Conservation (phyloP, 2,329 filamentous ascomycete species). For the Elsinoe australis region DNA sequence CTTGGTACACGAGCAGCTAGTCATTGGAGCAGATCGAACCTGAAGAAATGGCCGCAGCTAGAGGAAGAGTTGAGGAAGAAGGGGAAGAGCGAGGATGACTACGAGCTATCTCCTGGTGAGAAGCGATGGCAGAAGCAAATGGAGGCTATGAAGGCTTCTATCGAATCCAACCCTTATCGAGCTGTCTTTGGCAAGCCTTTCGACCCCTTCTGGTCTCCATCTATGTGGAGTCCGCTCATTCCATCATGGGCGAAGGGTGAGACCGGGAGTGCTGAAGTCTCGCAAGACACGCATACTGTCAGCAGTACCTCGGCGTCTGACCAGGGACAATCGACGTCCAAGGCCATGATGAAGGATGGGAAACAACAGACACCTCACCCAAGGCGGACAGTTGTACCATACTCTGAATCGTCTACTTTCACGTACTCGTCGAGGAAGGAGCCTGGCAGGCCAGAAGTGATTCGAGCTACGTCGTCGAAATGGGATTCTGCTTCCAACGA, state of each 20-base stretch:
- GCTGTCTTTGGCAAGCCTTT: constrained; percentile 37
- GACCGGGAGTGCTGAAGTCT: neutral
- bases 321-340: too few relatives aligned
- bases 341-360: too few relatives aligned
- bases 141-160: constrained; percentile 28
- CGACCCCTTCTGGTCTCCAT: constrained; percentile 29
- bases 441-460: constrained; percentile 12
- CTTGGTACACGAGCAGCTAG: constrained; percentile 28
- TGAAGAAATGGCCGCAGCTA: constrained; percentile 21
- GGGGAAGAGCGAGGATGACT: constrained; percentile 20
- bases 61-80: constrained; percentile 20
- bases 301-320: too few relatives aligned
- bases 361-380: too few relatives aligned
- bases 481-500: constrained; percentile 29
- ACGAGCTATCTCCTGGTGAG: constrained; percentile 26
- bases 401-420: constrained; percentile 15
- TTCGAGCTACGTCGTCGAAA: constrained; percentile 22
- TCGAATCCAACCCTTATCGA: constrained; percentile 38
- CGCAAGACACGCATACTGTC: neutral
- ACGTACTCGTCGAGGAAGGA: constrained; percentile 16
- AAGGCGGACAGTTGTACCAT: too few relatives aligned
- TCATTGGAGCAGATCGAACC: constrained; percentile 23
- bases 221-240: constrained; percentile 19
- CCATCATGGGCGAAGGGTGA: constrained; percentile 23
- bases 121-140: constrained; percentile 31